These are phyloP conservation scores for Raphanus raphanistrum DNA, from an alignment of 345 rosid genomes.

Conservation along the genomic window DNA sequence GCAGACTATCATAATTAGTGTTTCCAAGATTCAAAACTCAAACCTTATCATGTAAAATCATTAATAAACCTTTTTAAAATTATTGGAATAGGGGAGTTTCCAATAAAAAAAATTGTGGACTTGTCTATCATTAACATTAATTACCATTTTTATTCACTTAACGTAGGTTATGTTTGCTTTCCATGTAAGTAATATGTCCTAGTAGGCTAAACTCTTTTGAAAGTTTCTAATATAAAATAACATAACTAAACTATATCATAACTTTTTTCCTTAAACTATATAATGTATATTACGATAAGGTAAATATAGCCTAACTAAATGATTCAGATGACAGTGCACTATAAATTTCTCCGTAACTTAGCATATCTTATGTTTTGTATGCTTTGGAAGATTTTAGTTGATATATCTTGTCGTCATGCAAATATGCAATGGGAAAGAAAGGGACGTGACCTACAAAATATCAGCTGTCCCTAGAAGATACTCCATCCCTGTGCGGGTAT, in stretches of 20 bases:
- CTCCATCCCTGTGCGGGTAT: conserved; percentile 17
- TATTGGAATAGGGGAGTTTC: too few species aligned
- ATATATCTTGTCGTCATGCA: conserved; percentile 1
- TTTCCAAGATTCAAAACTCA: not conserved
- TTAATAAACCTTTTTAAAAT: too few species aligned
- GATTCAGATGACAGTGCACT: not conserved
- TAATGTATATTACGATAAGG: not conserved
- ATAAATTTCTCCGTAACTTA: not conserved
- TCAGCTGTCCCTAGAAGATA: conserved; percentile 17
- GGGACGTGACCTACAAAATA: conserved; percentile 21
- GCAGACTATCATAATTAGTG: not conserved
- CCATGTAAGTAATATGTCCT: not conserved
- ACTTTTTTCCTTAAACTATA: too few species aligned
- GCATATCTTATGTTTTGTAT: not conserved
- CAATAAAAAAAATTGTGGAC: too few species aligned
- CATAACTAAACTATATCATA: not conserved
- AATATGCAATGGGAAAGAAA: conserved; percentile 19
- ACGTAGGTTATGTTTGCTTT: not conserved
- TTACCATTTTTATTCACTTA: not conserved
- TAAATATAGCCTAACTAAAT: not conserved
- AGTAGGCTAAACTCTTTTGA: not conserved
- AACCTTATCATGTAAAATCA: not conserved
- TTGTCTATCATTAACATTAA: not conserved
- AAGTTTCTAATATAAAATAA: not conserved
- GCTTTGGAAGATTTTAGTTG: conserved; percentile 4